phyloP scores from a whole-genome alignment of 2,329 filamentous ascomycete genomes.

The Cercospora brassicicola region DNA sequence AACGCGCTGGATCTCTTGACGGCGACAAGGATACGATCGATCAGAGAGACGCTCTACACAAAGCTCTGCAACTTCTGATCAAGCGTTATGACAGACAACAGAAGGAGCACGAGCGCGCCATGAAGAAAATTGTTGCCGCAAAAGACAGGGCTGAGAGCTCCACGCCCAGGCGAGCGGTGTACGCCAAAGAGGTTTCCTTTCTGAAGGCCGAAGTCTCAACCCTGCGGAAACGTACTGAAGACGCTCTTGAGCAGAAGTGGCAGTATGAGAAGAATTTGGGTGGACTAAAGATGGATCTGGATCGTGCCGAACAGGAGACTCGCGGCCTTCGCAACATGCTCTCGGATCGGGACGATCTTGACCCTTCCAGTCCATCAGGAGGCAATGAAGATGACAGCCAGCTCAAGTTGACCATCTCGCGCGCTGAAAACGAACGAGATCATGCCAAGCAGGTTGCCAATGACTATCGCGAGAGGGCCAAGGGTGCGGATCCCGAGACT shows the following conservation, averaged over 20 bases:
- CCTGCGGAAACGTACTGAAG: slow-evolving; percentile 82
- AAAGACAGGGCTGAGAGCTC: slow-evolving; percentile 68
- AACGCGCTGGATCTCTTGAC: slow-evolving; percentile 46
- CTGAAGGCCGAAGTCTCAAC: slow-evolving; percentile 82
- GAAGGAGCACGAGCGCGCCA: slow-evolving; percentile 77
- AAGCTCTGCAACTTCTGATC: slow-evolving; percentile 78
- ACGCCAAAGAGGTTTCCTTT: slow-evolving; percentile 76
- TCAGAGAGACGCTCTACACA: slow-evolving; percentile 88
- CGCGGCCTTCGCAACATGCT: slow-evolving; percentile 75
- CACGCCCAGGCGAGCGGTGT: slow-evolving; percentile 73
- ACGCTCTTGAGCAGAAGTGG: slow-evolving; percentile 94
- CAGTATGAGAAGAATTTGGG: slow-evolving; percentile 87
- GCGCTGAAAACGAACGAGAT: slow-evolving; percentile 70
- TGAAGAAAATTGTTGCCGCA: slow-evolving; percentile 73
- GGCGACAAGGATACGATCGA: slow-evolving; percentile 84
- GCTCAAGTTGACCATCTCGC: slow-evolving; percentile 66
- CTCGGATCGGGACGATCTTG: slow-evolving; percentile 73
- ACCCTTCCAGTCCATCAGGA: slow-evolving; percentile 45
- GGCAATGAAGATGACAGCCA: slow-evolving; percentile 38
- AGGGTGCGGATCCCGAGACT: slow-evolving; percentile 48
- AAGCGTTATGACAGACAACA: slow-evolving; percentile 83
- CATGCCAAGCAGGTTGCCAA: slow-evolving; percentile 66
- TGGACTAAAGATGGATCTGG: slow-evolving; percentile 92
- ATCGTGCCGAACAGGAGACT: slow-evolving; percentile 92
- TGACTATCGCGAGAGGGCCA: slow-evolving; percentile 62